Conservation (phyloP, 73 alveolate genomes). For the Paramecium bursaria region DNA sequence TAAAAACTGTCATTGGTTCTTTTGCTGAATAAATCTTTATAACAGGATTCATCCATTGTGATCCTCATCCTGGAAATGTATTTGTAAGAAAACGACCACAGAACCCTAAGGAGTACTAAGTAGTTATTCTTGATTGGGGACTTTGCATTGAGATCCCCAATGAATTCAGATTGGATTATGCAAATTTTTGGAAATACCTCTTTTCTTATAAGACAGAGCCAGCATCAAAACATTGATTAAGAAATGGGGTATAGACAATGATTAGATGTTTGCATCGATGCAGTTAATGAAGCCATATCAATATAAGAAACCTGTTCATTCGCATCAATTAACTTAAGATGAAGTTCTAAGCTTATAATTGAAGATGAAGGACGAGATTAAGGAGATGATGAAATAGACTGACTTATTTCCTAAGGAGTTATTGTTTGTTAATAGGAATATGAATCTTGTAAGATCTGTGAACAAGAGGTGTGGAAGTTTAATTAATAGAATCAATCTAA, state of each 20-base stretch:
- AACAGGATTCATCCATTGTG: constrained; percentile 82
- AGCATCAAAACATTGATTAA: constrained; percentile 49
- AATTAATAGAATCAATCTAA: constrained; percentile 63
- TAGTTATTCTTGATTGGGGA: constrained; percentile 82
- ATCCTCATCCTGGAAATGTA: constrained; percentile 90
- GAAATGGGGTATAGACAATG: constrained; percentile 72
- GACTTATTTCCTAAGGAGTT: constrained; percentile 66
- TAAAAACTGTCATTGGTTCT: constrained; percentile 75
- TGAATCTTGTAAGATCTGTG: constrained; percentile 67
- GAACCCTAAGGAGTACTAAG: constrained; percentile 67
- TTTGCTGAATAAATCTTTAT: constrained; percentile 81
- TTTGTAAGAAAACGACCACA: constrained; percentile 75
- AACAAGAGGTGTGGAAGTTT: constrained; percentile 64
- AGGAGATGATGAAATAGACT: constrained; percentile 65
- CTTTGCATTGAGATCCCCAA: constrained; percentile 66
- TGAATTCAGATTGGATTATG: constrained; percentile 70
- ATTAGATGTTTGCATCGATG: constrained; percentile 65
- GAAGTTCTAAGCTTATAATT: constrained; percentile 57
- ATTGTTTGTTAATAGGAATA: constrained; percentile 66
- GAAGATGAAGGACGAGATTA: constrained; percentile 65
- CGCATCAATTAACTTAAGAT: constrained; percentile 53
- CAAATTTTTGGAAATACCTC: constrained; percentile 71
- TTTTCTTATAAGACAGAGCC: constrained; percentile 64
- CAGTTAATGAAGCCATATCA: constrained; percentile 68
- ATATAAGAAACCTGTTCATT: constrained; percentile 47